A percentile compares a stretch with the other conserved stretches of the same genome.
Conservation (phyloP, 257 asterid genomes). For the Henckelia pumila region DNA sequence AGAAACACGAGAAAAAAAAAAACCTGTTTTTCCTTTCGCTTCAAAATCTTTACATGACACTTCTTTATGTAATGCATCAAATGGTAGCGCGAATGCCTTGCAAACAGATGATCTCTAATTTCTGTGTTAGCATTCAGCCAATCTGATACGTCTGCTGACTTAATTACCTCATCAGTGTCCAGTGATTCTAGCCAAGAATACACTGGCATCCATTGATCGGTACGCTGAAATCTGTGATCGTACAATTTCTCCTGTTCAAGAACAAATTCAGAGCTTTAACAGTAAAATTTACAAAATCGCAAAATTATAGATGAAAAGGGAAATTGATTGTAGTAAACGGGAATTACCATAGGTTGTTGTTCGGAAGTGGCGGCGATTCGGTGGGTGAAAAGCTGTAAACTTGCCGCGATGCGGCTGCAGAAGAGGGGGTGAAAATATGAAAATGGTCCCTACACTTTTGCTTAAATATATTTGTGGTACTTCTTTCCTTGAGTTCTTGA, state of each 20-base stretch:
- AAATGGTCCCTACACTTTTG: no score
- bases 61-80: conserved; percentile 89
- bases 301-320: neutral
- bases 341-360: neutral
- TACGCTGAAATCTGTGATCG: conserved; percentile 93
- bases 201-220: conserved; percentile 96
- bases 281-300: neutral
- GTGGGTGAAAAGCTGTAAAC: neutral
- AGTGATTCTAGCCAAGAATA: conserved; percentile 87
- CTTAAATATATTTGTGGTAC: neutral
- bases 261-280: neutral
- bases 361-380: neutral
- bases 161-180: conserved; percentile 55
- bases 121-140: neutral
- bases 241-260: conserved; percentile 32
- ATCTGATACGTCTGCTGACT: neutral
- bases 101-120: conserved; percentile 34
- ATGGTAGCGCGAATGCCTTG: conserved; percentile 91
- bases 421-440: neutral
- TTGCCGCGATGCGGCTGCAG: neutral
- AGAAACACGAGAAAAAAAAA: neutral
- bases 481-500: no score
- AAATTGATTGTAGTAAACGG: neutral
- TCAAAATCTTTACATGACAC: conserved; percentile 86
- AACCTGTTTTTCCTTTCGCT: conserved; percentile 81